Evolutionary conservation across 116 monocot genomes (phyloP), one percentile per base, ranked within the genome.

Genomic region (Cymodocea nodosa): DNA sequence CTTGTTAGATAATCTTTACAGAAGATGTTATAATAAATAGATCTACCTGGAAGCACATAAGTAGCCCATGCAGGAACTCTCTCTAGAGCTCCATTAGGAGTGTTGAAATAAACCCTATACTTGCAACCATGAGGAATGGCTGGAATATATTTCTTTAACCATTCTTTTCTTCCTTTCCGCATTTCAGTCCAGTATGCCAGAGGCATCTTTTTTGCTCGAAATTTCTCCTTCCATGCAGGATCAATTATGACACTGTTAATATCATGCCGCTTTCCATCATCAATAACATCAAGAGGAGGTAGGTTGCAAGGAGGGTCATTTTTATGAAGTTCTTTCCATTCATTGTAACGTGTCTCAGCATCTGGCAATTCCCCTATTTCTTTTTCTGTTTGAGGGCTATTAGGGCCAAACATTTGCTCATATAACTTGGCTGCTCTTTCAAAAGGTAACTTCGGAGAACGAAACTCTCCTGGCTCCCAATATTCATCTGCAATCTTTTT

Each of bases 361-460:
- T 92, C 86, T 53, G 70, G 67, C 68, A 99, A 77, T 56, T 99
- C 98, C 71, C 82, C 98, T 60, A 99, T 59, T 69, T 99, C 98
- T 75, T 89, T 92, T 62, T 86, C 82, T 50, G 92, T 82, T 39
- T 99, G 89, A 15, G 98, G 92, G 53, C 92, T 74, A 83, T 92
- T 99, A 52, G 98, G 98, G 8, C 98, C 98, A 80, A 99, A 99
- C 73, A 99, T 82, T 69, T 92, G 79, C 58, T 99, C 98, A 82
- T 82, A 99, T 19, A 99, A 74, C 78, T 84, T 99, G 25, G 85
- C 68, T 61, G 82, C 77, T 68, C 81, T 67, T 72, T 99, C 98
- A 59, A 92, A 73, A 10, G 84, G 81, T 20, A 81, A 79, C 52
- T 76, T 80, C 0, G 75, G 64, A 61, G 68, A 69, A 63, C 68